Evolutionary conservation across 192 early-diverging fungal genomes (phyloP).

Genomic region (Backusella australiensis): DNA sequence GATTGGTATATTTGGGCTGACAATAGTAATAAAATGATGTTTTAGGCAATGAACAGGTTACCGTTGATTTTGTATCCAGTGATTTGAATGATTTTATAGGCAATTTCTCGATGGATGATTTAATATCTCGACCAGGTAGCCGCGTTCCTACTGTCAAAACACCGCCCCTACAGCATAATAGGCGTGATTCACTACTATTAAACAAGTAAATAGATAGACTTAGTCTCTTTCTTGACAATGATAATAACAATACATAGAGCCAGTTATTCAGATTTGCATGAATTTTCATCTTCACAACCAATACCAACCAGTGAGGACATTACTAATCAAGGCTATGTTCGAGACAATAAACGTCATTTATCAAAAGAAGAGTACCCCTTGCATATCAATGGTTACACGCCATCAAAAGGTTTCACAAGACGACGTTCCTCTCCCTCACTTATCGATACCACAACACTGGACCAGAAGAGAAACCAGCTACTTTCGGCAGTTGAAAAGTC

Average conservation of each 20-base stretch:
- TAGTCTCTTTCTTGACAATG: background rate
- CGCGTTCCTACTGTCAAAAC: background rate
- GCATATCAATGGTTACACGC: background rate
- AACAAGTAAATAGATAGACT: background rate
- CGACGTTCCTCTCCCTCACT: background rate
- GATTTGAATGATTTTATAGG: conserved; percentile 1
- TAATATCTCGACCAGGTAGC: background rate
- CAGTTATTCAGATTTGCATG: background rate
- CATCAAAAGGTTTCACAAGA: background rate
- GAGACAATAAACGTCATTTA: background rate
- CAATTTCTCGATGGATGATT: background rate
- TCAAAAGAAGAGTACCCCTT: background rate
- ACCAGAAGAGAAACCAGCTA: background rate
- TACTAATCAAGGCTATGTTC: background rate
- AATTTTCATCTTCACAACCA: background rate
- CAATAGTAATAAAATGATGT: background rate
- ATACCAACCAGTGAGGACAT: background rate
- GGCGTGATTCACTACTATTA: background rate
- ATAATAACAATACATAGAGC: background rate
- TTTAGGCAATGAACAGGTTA: conserved; percentile 9
- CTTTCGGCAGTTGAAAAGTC: background rate
- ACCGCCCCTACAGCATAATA: background rate
- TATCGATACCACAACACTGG: background rate
- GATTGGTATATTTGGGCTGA: background rate
- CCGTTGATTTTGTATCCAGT: background rate